phyloP scores from a whole-genome alignment of 2,329 filamentous ascomycete species.

The Aspergillus quadrilineatus region DNA sequence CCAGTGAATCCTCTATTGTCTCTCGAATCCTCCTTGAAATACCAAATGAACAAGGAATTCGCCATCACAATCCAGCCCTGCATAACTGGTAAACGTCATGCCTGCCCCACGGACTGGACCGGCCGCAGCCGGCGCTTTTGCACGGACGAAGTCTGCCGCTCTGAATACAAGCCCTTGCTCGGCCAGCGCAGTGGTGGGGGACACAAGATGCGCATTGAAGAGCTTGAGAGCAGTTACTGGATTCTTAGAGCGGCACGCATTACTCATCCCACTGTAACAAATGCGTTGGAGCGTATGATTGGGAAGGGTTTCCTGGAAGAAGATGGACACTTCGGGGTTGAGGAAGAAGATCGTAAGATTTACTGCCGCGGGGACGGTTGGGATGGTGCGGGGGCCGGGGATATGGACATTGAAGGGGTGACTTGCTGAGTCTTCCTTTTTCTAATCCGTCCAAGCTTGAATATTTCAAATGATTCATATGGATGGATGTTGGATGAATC shows the following conservation, averaged over 20 bases:
- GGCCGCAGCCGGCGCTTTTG: conserved; percentile 28
- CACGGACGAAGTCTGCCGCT: conserved; percentile 25
- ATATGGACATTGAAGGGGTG: conserved; percentile 33
- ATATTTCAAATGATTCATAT: no score
- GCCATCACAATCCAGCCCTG: conserved; percentile 16
- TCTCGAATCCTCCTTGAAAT: conserved; percentile 23
- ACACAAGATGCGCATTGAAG: conserved; percentile 20
- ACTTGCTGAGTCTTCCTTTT: conserved; percentile 12
- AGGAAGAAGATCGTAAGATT: conserved; percentile 22
- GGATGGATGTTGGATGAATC: no score
- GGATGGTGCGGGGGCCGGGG: conserved; percentile 32
- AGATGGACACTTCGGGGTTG: conserved; percentile 14
- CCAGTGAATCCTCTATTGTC: conserved; percentile 11
- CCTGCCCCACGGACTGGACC: conserved; percentile 35
- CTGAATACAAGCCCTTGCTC: conserved; percentile 22
- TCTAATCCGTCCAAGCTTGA: no score
- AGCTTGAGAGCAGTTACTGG: conserved; percentile 31
- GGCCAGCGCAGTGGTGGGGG: conserved; percentile 19
- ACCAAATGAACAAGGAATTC: conserved; percentile 30
- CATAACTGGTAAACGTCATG: conserved; percentile 27
- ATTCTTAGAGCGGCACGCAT: conserved; percentile 31
- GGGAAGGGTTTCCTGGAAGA: conserved; percentile 31
- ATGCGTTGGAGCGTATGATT: conserved; percentile 23
- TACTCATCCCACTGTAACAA: conserved; percentile 30
- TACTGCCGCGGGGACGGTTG: conserved; percentile 36